Evolutionary conservation across 148 eudicot genomes (phyloP).

Genomic region (Salicornia ramosissima): DNA sequence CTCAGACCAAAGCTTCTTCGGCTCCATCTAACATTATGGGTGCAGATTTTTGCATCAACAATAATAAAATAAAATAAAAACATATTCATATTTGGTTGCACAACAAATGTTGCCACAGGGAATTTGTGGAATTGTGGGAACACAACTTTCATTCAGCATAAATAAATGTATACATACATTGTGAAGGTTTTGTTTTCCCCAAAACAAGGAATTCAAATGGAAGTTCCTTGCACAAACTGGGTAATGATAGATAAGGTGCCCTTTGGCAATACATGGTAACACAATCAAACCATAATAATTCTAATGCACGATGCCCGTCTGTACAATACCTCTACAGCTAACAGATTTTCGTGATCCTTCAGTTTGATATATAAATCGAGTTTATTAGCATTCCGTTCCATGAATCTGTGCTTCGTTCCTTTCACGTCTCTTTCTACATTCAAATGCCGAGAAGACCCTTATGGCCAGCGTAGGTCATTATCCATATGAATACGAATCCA

Average conservation of each 20-base stretch:
- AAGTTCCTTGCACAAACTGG: background rate
- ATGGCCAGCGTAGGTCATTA: conserved; percentile 62
- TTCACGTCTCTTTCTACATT: conserved; percentile 13
- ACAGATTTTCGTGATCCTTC: background rate
- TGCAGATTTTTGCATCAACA: too few relatives aligned
- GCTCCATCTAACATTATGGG: too few relatives aligned
- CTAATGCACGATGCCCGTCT: background rate
- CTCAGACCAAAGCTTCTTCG: too few relatives aligned
- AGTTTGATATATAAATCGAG: background rate
- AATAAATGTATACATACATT: background rate
- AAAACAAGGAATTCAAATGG: background rate
- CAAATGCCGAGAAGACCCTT: conserved; percentile 75
- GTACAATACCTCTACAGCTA: conserved; percentile 7
- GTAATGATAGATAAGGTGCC: background rate
- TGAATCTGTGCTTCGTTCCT: conserved; percentile 4
- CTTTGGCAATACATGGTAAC: background rate
- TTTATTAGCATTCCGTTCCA: too few relatives aligned
- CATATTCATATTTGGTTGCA: background rate
- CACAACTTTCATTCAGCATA: background rate
- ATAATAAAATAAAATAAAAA: too few relatives aligned
- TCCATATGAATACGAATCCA: conserved; percentile 47
- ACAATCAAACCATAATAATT: background rate
- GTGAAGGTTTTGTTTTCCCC: background rate
- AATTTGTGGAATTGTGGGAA: conserved; percentile 16
- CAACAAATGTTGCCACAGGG: background rate